Evolutionary conservation across 805 yeast species (phyloP), one percentile per base, ranked within the genome.

Genomic region (Nakazawaea pomicola): DNA sequence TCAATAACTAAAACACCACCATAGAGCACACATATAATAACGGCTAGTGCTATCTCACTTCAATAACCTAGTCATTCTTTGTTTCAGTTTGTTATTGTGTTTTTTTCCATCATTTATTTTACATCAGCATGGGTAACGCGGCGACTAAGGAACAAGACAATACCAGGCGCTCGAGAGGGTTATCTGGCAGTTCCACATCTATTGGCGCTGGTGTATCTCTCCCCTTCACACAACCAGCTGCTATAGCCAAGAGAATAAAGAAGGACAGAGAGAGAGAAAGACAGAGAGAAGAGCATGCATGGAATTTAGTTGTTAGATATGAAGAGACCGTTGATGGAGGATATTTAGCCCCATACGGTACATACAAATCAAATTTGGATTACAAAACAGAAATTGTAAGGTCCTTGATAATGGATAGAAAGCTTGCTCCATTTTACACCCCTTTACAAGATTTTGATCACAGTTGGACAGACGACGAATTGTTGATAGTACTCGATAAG

Each of bases 251-350:
- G 42, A 72, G 62, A 49, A 61, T 57, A 44, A 67, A 62, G 35
- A 58, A 60, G 24, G 70, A 71, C n/a, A 74, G 64, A 36, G 90
- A 83, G 29, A 76, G 74, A 53, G 80, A 74, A 44, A 57, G 55
- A 38, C 57, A 58, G 38, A 71, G 71, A 41, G 84, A 79, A 46
- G 60, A 61, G 14, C 87, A 79, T 50, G 75, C 74, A 40, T 51
- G 63, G 46, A 72, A 78, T 18, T 62, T 84, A 40, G 64, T 84
- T 17, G 87, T 84, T 2, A 66, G 72, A 46, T 73, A 60, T 51
- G 68, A 68, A 29, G 95, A 87, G 54, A 76, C 68, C 47, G 95
- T 91, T 12, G 98, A 93, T 62, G 99, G 99, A 15, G 99, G 99
- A 2, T 89, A 66, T 56, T 62, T 91, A 48, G 96, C 95, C 1